phyloP scores from a whole-genome alignment of 441 rosid genomes.

The Viola pubescens region DNA sequence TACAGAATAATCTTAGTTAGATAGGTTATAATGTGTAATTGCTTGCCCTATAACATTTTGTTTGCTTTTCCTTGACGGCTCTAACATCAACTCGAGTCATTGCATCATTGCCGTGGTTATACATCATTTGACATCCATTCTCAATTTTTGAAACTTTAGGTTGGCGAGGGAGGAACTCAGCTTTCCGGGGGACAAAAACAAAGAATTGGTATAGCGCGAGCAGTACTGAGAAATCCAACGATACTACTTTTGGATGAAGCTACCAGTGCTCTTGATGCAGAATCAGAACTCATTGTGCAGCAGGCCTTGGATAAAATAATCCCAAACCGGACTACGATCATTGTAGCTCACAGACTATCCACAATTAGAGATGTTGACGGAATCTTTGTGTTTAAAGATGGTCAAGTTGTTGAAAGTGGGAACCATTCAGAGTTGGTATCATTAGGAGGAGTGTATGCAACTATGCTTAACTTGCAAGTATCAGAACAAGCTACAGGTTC shows the following conservation, averaged over 20 bases:
- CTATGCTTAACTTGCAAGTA: conserved; percentile 74
- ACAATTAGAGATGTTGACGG: conserved; percentile 73
- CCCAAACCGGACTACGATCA: conserved; percentile 62
- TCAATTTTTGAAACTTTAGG: conserved; percentile 20
- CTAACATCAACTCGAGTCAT: too few species aligned
- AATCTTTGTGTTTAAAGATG: conserved; percentile 69
- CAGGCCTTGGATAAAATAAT: conserved; percentile 77
- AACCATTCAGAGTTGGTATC: conserved; percentile 66
- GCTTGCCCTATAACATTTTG: neutral
- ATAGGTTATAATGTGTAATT: too few species aligned
- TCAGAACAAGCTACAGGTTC: conserved; percentile 48
- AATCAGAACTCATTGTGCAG: conserved; percentile 73
- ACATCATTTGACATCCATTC: too few species aligned
- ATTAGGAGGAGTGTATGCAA: conserved; percentile 46
- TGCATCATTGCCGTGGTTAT: too few species aligned
- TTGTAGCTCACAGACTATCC: conserved; percentile 83
- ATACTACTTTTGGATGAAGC: conserved; percentile 80
- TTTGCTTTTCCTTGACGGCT: conserved; percentile 9
- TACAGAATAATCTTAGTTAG: too few species aligned
- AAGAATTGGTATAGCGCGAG: conserved; percentile 83
- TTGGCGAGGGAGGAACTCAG: conserved; percentile 86
- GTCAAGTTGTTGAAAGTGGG: conserved; percentile 72
- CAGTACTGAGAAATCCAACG: conserved; percentile 74
- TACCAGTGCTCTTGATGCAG: conserved; percentile 74
- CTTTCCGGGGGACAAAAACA: conserved; percentile 94